Evolutionary conservation across 2,329 filamentous ascomycete species (phyloP), one percentile per base, ranked within the genome.

Genomic region (Alternaria postmessia): DNA sequence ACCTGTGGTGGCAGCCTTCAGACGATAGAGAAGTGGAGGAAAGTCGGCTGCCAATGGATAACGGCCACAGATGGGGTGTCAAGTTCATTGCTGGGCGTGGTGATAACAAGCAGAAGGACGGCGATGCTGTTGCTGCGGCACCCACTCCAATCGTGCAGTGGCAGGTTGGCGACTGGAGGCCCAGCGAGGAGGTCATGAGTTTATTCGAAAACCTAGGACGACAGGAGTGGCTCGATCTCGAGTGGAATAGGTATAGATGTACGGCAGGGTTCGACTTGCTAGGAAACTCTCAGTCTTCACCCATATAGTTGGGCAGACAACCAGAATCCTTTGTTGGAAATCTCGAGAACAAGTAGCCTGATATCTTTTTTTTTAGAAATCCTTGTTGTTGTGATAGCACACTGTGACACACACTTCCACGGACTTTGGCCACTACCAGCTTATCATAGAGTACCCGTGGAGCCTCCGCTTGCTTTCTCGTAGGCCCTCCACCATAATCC

Each of bases 401-500:
- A 1, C 30, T 24, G 14, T 22, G 18, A 26, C 16, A 24, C 18
- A 1, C 32, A 11, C 14, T 49, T n/a, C 30, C 8, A 49, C 2
- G 0, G n/a, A 16, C 18, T 22, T 2, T 16, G 20, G 30, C 16
- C 5, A 9, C 22, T 3, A 14, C 32, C 32, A 38, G 32, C 18
- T 36, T 24, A 26, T 49, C 36, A 32, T 38, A 49, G 3, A 5
- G 46, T 24, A 42, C 48, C 52, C 34, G 18, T 47, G 26, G 62
- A 57, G 11, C 47, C 44, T 28, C 48, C 42, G 46, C 54, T 63
- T 7, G 67, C 65, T 49, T 81, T 84, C 70, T 92, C 90, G 86
- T 93, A 97, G 4, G 91, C 88, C 69, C 89, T 89, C 94, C 94
- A 98, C 92, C 94, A 99, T 16, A 98, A 82, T 1, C 91, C 93